These are phyloP conservation scores for Scopulariopsis brevicaulis DNA, from an alignment of 2,329 filamentous ascomycete genomes.

Conservation along the genomic window DNA sequence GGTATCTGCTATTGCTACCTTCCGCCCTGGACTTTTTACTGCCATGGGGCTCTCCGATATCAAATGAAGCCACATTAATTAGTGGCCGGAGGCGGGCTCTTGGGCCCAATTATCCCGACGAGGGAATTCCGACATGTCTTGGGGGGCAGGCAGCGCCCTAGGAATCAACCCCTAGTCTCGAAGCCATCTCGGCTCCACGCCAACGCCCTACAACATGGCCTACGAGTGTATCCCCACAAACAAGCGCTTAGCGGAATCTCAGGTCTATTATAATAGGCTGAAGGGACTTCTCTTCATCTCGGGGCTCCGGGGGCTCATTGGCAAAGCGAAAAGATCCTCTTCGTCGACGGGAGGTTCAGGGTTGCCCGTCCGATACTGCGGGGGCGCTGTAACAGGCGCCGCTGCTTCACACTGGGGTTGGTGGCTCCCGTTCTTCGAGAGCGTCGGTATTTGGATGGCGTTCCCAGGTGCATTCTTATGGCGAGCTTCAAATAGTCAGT, in stretches of 20 bases:
- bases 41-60: no score
- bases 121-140: no score
- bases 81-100: no score
- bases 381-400: background rate
- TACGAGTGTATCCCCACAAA: background rate
- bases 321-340: conserved; percentile 79
- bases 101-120: no score
- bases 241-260: background rate
- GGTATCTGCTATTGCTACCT: background rate
- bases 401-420: background rate
- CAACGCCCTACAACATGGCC: background rate
- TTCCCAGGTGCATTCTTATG: conserved; percentile 7
- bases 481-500: conserved; percentile 9
- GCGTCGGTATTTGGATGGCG: background rate
- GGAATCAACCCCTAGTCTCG: no score
- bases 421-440: background rate
- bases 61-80: no score
- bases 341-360: conserved; percentile 29
- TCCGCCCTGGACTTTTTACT: background rate
- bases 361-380: conserved; percentile 25
- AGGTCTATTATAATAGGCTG: conserved; percentile 28
- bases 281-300: conserved; percentile 82
- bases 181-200: no score
- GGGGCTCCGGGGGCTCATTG: conserved; percentile 75
- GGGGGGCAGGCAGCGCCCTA: no score